Percentiles rank a stretch among this genome's conserved stretches.
Evolutionary conservation across 768 basidiomycete species (phyloP).

Genomic region (Leccinum barrowsii): DNA sequence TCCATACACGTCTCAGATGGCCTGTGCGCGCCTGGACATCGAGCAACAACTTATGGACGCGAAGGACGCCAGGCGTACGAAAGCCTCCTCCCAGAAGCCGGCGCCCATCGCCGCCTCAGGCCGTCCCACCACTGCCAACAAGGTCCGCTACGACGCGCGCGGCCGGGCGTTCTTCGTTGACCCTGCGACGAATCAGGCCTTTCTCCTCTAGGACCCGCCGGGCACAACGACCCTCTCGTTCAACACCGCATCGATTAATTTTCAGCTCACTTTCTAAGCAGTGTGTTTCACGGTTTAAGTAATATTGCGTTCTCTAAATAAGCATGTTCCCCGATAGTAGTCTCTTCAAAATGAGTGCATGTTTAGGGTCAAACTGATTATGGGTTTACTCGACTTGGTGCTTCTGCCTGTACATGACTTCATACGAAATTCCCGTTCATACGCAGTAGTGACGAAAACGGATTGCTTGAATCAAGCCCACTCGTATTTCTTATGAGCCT

Average conservation of each 20-base stretch:
- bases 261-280: no score
- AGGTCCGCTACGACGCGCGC: neutral
- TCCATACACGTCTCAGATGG: neutral
- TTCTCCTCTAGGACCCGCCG: neutral
- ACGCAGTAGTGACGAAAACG: neutral
- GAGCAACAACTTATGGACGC: neutral
- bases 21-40: neutral
- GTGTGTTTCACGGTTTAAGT: no score
- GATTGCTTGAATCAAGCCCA: constrained; percentile 24
- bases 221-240: no score
- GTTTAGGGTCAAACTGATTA: neutral
- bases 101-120: neutral
- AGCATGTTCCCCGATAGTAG: no score
- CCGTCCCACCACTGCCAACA: neutral
- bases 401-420: neutral
- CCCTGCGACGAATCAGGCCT: neutral
- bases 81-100: no score
- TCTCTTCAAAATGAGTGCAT: no score
- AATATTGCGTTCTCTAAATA: no score
- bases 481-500: constrained; percentile 17
- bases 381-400: neutral
- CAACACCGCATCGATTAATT: no score
- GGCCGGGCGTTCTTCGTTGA: neutral
- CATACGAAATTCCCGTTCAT: neutral
- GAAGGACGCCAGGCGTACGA: neutral